Percentiles rank a stretch among this genome's conserved stretches.
phyloP scores from a whole-genome alignment of 192 early-diverging fungal species.

The Geranomyces michiganensis region DNA sequence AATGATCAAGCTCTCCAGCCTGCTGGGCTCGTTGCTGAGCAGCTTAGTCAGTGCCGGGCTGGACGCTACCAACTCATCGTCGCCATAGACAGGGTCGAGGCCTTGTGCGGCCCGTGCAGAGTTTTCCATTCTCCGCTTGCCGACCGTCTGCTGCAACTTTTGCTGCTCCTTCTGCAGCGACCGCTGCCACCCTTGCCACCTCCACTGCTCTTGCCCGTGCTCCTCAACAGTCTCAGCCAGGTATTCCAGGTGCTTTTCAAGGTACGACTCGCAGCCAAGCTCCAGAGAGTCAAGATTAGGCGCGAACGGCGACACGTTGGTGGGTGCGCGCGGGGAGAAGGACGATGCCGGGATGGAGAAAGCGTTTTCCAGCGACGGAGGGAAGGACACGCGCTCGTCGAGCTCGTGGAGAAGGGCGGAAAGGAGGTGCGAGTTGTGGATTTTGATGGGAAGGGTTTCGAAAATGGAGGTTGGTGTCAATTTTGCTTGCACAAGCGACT shows the following conservation, averaged over 20 bases:
- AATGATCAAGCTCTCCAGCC: conserved; percentile 87
- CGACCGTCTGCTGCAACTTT: conserved; percentile 64
- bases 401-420: conserved; percentile 77
- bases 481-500: conserved; percentile 73
- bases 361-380: conserved; percentile 26
- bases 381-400: conserved; percentile 48
- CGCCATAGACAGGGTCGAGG: conserved; percentile 67
- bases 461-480: conserved; percentile 86
- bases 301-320: conserved; percentile 34
- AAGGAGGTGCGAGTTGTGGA: conserved; percentile 83
- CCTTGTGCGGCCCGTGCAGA: conserved; percentile 65
- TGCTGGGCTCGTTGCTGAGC: conserved; percentile 82
- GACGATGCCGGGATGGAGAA: conserved; percentile 30
- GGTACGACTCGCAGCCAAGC: conserved; percentile 78
- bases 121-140: conserved; percentile 76
- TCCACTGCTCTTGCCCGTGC: conserved; percentile 86
- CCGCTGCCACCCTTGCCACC: conserved; percentile 95
- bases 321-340: conserved; percentile 31
- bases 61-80: conserved; percentile 73
- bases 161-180: conserved; percentile 84
- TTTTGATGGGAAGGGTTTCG: conserved; percentile 84
- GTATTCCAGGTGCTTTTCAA: conserved; percentile 85
- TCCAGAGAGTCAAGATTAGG: conserved; percentile 72
- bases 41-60: conserved; percentile 62
- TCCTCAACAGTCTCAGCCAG: conserved; percentile 85